These are phyloP conservation scores for Bruguiera hainesii DNA, from an alignment of 441 rosid genomes.

Conservation along the genomic window DNA sequence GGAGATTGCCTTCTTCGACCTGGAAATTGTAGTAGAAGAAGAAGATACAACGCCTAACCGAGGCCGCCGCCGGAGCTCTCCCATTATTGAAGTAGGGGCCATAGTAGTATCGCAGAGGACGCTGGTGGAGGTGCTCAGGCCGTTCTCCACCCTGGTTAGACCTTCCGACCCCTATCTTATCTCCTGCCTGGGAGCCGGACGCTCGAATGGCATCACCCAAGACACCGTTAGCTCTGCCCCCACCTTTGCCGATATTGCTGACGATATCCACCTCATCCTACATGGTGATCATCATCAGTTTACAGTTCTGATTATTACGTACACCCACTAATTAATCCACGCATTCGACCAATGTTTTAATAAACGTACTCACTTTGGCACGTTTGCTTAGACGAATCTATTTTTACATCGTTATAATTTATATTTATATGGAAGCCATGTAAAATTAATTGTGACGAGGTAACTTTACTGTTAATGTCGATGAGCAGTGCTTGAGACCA, in stretches of 20 bases:
- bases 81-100: constrained; percentile 80
- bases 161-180: constrained; percentile 57
- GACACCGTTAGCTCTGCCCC: constrained; percentile 55
- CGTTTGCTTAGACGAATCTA: too few species aligned
- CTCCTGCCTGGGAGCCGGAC: constrained; percentile 38
- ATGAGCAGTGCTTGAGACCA: too few species aligned
- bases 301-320: not conserved
- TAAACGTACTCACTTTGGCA: too few species aligned
- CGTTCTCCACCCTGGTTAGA: constrained; percentile 63
- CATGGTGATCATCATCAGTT: constrained; percentile 40
- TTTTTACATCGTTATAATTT: too few species aligned
- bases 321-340: too few species aligned
- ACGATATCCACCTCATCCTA: constrained; percentile 60
- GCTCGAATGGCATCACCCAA: constrained; percentile 65
- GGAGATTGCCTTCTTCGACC: constrained; percentile 84
- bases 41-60: constrained; percentile 29
- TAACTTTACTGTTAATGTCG: too few species aligned
- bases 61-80: constrained; percentile 43
- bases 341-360: not conserved
- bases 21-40: constrained; percentile 55
- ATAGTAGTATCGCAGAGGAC: constrained; percentile 73
- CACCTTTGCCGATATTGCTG: constrained; percentile 60
- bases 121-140: constrained; percentile 54
- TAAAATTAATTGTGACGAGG: too few species aligned
- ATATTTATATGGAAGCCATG: too few species aligned